Base-by-base conservation (phyloP, 225 moss, liverwort and hornwort species). In the Physcomitrellopsis africana region DNA sequence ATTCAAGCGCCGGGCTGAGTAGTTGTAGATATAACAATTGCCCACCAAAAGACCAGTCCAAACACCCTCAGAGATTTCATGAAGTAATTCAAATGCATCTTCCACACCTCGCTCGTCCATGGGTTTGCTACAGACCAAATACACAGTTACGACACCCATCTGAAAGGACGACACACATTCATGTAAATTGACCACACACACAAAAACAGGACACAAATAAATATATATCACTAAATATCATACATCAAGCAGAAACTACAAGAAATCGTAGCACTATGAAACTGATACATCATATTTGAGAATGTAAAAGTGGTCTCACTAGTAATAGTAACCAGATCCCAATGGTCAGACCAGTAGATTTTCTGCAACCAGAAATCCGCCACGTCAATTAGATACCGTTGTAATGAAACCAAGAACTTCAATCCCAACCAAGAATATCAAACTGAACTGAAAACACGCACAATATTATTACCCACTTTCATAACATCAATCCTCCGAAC, bases 41-140 rank as follows among this genome's bases (percentile, higher is more conserved):
- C 96, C 94, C 29, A 96, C 96, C 92, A 92, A 94, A 72, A 96
- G 74, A 43, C 94, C 94, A 74, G 92, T 92, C 22, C 94, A 82
- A 19, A 96, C 85, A 12, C 89, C 86, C 80, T 96, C 96, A n/a
- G 96, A 74, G 13, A 94, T 87, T 60, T 96, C 94, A 82, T 94
- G 86, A 43, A 96, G 81, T 43, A 96, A 86, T 79, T 94, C 96
- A 87, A 96, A 96, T 14, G 96, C 96, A 84, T 96, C 96, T 76
- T 96, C 94, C 51, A 92, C 94, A 60, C 94, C 95, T 89, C 93
- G 94, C 66, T 96, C 96, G 84, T 96, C 96, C 17, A 91, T 90
- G 70, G 94, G 82, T 75, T 91, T 94, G 54, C 92, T 90, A 79
- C 91, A 92, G 42, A 94, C 96, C 67, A 88, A 85, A 70, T 84